These are phyloP conservation scores for Aspergillus carbonarius DNA, from an alignment of 2,329 filamentous ascomycete species.

Conservation along the genomic window DNA sequence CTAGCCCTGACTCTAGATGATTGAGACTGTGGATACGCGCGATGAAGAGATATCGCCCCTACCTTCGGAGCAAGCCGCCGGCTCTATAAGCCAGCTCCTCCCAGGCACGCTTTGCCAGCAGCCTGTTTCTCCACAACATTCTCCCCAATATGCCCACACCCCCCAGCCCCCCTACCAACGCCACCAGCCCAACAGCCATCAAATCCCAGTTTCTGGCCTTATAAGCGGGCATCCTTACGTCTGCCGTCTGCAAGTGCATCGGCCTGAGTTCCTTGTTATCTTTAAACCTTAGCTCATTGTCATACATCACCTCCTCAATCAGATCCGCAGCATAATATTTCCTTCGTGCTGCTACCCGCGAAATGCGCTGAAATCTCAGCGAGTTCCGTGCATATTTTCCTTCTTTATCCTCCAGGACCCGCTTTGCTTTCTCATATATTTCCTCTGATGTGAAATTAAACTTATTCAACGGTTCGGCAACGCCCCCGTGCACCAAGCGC, in stretches of 20 bases:
- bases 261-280: neutral
- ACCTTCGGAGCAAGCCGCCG: neutral
- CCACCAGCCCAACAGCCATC: neutral
- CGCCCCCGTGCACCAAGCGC: constrained; percentile 38
- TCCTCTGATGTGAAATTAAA: constrained; percentile 15
- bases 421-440: neutral
- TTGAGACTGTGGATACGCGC: neutral
- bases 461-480: constrained; percentile 39
- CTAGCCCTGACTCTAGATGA: neutral
- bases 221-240: neutral
- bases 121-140: neutral
- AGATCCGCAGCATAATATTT: neutral
- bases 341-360: neutral
- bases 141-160: neutral
- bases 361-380: neutral
- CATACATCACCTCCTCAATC: neutral
- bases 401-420: neutral
- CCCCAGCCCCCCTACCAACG: neutral
- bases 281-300: neutral
- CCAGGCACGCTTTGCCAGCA: neutral
- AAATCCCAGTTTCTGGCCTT: neutral
- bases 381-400: neutral
- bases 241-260: neutral
- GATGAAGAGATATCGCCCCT: neutral
- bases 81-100: neutral